phyloP scores from a whole-genome alignment of 495 filamentous ascomycete genomes.

The Neurospora sp. region DNA sequence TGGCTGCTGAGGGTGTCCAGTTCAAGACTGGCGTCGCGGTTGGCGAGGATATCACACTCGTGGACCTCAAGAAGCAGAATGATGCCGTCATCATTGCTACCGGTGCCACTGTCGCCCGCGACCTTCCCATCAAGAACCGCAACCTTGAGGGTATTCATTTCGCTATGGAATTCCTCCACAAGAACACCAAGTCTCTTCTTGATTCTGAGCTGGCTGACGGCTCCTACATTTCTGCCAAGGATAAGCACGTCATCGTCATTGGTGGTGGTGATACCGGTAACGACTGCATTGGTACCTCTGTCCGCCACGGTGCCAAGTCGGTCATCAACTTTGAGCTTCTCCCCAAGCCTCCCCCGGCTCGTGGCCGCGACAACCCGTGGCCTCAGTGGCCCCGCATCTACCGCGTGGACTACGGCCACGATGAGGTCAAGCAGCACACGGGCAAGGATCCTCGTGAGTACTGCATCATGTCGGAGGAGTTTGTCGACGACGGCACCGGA shows the following conservation, averaged over 20 bases:
- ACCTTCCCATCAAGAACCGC: conserved; percentile 86
- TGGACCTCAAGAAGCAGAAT: conserved; percentile 63
- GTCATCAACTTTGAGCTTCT: conserved; percentile 97
- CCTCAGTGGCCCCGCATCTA: conserved; percentile 99
- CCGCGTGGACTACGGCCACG: conserved; percentile 95
- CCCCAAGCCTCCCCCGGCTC: conserved; percentile 87
- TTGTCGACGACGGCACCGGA: conserved; percentile 83
- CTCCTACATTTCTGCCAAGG: conserved; percentile 91
- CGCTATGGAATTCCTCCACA: conserved; percentile 97
- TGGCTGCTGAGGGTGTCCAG: conserved; percentile 82
- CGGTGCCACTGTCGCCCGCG: conserved; percentile 93
- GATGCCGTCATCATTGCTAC: conserved; percentile 92
- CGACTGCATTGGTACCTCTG: conserved; percentile 97
- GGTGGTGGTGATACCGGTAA: conserved; percentile 98
- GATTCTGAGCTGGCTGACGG: conserved; percentile 83
- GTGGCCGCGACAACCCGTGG: conserved; percentile 96
- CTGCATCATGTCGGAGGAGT: conserved; percentile 98
- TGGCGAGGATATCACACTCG: conserved; percentile 68
- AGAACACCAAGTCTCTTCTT: conserved; percentile 96
- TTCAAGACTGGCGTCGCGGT: conserved; percentile 71
- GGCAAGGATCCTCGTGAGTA: conserved; percentile 96
- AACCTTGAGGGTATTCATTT: conserved; percentile 92
- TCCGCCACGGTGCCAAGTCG: conserved; percentile 93
- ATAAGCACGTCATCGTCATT: conserved; percentile 95
- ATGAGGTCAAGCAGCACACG: conserved; percentile 93